phyloP scores from a whole-genome alignment of 2,329 filamentous ascomycete species.

The Penicillium sp. region DNA sequence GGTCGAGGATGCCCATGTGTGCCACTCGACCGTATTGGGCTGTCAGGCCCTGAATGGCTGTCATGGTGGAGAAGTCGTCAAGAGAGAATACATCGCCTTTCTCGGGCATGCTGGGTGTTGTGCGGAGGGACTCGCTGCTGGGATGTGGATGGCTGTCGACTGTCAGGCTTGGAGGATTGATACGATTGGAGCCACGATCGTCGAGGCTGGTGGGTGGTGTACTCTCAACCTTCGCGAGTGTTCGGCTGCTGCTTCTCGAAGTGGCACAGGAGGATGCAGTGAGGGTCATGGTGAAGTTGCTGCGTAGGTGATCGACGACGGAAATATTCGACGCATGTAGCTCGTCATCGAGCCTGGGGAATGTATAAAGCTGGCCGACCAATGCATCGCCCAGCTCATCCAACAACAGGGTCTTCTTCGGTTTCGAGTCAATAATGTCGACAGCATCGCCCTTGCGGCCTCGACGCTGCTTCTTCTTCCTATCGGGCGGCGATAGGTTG shows the following conservation, averaged over 20 bases:
- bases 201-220: slow-evolving; percentile 17
- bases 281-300: background rate
- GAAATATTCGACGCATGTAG: slow-evolving; percentile 2
- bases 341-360: background rate
- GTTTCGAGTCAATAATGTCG: background rate
- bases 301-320: slow-evolving; percentile 19
- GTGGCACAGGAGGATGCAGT: slow-evolving; percentile 14
- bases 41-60: slow-evolving; percentile 30
- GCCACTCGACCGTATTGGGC: slow-evolving; percentile 37
- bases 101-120: background rate
- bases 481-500: background rate
- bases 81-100: slow-evolving; percentile 26
- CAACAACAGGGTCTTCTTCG: slow-evolving; percentile 17
- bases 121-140: background rate
- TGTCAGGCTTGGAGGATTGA: background rate
- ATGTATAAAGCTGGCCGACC: slow-evolving; percentile 16
- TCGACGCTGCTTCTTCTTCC: slow-evolving; percentile 13
- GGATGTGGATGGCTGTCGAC: background rate
- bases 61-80: slow-evolving; percentile 31
- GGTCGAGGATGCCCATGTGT: slow-evolving; percentile 44
- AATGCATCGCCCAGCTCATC: slow-evolving; percentile 22
- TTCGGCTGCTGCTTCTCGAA: slow-evolving; percentile 16
- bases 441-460: slow-evolving; percentile 6
- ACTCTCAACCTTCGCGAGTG: slow-evolving; percentile 7
- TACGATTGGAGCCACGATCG: background rate